Percentiles rank a stretch among this genome's conserved stretches.
phyloP scores from a whole-genome alignment of 257 asterid species.

The Primulina huaijiensis region DNA sequence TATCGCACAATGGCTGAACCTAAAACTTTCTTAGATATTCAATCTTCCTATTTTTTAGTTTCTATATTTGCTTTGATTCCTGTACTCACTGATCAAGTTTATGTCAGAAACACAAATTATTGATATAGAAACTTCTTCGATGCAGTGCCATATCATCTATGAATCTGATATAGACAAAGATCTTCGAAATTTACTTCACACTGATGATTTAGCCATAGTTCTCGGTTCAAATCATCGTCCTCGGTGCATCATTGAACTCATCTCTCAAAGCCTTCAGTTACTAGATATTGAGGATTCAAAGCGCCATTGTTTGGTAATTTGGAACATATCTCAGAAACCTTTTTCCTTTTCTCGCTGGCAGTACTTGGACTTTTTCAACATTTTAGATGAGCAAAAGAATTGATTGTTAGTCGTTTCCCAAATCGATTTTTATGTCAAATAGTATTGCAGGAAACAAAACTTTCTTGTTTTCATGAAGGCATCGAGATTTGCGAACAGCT shows the following conservation, averaged over 20 bases:
- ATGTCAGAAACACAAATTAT: constrained; percentile 7
- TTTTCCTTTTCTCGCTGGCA: not conserved
- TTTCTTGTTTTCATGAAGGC: constrained; percentile 80
- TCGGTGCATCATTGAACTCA: constrained; percentile 80
- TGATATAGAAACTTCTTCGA: constrained; percentile 17
- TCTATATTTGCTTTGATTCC: not conserved
- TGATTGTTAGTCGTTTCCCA: not conserved
- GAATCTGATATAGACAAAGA: constrained; percentile 69
- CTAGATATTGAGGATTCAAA: constrained; percentile 66
- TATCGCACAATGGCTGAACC: not conserved
- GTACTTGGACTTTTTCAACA: not conserved
- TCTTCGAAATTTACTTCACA: constrained; percentile 61
- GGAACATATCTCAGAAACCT: not conserved
- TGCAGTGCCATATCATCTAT: constrained; percentile 82
- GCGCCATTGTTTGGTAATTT: constrained; percentile 62
- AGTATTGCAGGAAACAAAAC: constrained; percentile 73
- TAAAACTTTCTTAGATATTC: not conserved
- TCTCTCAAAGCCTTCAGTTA: constrained; percentile 75
- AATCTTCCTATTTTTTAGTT: not conserved
- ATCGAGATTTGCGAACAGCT: constrained; percentile 83
- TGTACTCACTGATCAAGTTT: not conserved
- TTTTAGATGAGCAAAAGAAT: not conserved
- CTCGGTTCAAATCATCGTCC: constrained; percentile 81
- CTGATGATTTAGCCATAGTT: constrained; percentile 70
- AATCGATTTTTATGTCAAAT: not conserved